phyloP scores from a whole-genome alignment of 1,139 yeast species.

The Yarrowia galli region DNA sequence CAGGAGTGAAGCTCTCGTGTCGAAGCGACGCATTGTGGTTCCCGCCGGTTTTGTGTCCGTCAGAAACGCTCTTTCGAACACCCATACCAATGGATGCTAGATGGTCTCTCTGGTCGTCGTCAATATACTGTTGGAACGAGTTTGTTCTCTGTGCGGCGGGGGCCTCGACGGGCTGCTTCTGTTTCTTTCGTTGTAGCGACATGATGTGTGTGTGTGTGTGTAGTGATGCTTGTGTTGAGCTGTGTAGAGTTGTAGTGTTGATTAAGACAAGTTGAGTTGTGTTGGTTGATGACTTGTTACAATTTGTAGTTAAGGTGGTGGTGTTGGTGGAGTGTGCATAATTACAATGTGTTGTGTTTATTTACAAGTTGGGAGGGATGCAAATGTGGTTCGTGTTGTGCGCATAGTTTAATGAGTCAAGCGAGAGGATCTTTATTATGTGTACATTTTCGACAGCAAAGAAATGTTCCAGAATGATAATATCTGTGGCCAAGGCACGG shows the following conservation, averaged over 20 bases:
- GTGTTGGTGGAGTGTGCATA: slow-evolving; percentile 8
- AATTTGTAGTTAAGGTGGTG: background rate
- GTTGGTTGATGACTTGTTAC: slow-evolving; percentile 9
- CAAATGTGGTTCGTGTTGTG: background rate
- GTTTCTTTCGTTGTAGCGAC: slow-evolving; percentile 30
- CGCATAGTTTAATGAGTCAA: slow-evolving; percentile 7
- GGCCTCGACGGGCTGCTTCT: slow-evolving; percentile 14
- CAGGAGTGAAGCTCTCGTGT: slow-evolving; percentile 4
- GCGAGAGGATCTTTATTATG: background rate
- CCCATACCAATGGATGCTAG: slow-evolving; percentile 26
- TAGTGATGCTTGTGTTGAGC: too few relatives aligned
- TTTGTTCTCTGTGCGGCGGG: slow-evolving; percentile 10
- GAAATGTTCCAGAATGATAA: background rate
- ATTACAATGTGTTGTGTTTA: too few relatives aligned
- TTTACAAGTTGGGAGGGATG: slow-evolving; percentile 4
- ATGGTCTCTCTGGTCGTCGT: slow-evolving; percentile 24
- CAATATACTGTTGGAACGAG: slow-evolving; percentile 16
- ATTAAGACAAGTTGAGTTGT: too few relatives aligned
- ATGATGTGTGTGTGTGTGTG: too few relatives aligned
- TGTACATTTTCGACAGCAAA: background rate
- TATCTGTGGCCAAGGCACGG: background rate
- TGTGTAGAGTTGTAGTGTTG: background rate
- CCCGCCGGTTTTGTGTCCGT: slow-evolving; percentile 27
- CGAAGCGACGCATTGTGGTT: slow-evolving; percentile 27
- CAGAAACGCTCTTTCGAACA: slow-evolving; percentile 25